Evolutionary conservation across 345 rosid species (phyloP), one percentile per base, ranked within the genome.

Genomic region (Populus deltoides): DNA sequence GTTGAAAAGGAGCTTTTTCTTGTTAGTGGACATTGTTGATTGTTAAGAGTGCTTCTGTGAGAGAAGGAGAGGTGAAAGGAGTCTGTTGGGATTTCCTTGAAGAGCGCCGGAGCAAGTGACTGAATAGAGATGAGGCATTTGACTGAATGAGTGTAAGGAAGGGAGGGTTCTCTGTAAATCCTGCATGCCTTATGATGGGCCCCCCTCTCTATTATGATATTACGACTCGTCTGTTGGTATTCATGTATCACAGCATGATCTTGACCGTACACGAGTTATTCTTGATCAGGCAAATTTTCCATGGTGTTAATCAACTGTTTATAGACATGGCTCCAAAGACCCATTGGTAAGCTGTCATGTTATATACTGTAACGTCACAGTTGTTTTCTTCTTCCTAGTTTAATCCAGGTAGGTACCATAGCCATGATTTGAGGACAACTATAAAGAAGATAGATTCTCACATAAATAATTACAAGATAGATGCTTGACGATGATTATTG

Each of bases 1-100:
- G 83, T 86, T 93, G 41, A 86, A 82, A 61, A 76, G 70, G 53
- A 86, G 83, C 88, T 80, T 90, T 77, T 83, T 93, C 83, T 83
- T 87, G 82, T 45, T 75, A 33, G 81, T 71, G 27, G 89, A 79
- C 96, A 90, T 91, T 76, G 24, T 67, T 4, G 73, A 8, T 12
- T 2, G 62, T 12, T 31, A 76, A 29, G 43, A 4, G 24, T 43
- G 51, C 29, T 72, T 17, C 27, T 6, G n/a, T 1, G 71, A 35
- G 6, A 17, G 61, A 66, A 24, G 2, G 22, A 25, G 29, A n/a
- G 10, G 8, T 9, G n/a, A 51, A 11, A 22, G 36, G 61, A 45
- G 27, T 2, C 3, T 1, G 15, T 41, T 24, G 53, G 49, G 72
- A 22, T 38, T 69, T 29, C 35, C 25, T 24, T 31, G 73, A 2